Percentiles rank a stretch among this genome's conserved stretches.
Evolutionary conservation across 2,329 filamentous ascomycete species (phyloP).

Genomic region (Pestalotiopsis fici): DNA sequence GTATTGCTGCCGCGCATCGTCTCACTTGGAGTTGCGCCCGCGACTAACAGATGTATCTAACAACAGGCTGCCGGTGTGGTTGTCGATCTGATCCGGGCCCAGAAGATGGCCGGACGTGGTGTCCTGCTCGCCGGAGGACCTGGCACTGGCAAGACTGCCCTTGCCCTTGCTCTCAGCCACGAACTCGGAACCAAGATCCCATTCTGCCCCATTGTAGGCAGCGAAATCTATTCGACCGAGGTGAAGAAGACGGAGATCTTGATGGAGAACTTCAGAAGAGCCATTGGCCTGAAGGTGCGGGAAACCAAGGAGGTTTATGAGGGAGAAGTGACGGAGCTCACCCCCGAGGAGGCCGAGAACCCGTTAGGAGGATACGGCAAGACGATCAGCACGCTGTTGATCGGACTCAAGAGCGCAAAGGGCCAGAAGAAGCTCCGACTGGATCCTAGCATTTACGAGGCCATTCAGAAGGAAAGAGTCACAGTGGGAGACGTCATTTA

Average conservation of each 20-base stretch:
- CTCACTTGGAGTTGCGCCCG: not conserved
- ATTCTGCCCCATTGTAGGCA: slow-evolving; percentile 97
- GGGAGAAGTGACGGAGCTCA: slow-evolving; percentile 96
- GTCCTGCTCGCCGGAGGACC: slow-evolving; percentile 92
- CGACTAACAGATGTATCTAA: not conserved
- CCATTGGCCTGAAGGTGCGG: slow-evolving; percentile 93
- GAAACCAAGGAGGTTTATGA: slow-evolving; percentile 99
- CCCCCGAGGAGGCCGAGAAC: slow-evolving; percentile 97
- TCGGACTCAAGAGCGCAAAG: slow-evolving; percentile 92
- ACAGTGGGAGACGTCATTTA: slow-evolving; percentile 97
- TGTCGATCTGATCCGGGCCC: slow-evolving; percentile 91
- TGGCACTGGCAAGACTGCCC: slow-evolving; percentile 94
- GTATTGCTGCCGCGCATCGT: slow-evolving; percentile 17
- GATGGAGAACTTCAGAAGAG: slow-evolving; percentile 98
- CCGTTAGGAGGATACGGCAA: slow-evolving; percentile 94
- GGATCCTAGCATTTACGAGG: slow-evolving; percentile 98
- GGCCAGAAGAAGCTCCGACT: slow-evolving; percentile 97
- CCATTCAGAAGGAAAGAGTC: slow-evolving; percentile 97
- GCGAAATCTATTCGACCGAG: slow-evolving; percentile 96
- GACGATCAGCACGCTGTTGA: slow-evolving; percentile 93
- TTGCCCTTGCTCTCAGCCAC: slow-evolving; percentile 93
- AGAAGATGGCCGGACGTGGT: slow-evolving; percentile 96
- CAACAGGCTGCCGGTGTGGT: slow-evolving; percentile 89
- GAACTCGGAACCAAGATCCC: slow-evolving; percentile 97
- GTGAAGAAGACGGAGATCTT: slow-evolving; percentile 99